A percentile compares a stretch with the other conserved stretches of the same genome.
Evolutionary conservation across 2,329 filamentous ascomycete genomes (phyloP).

Genomic region (Fusarium setosum): DNA sequence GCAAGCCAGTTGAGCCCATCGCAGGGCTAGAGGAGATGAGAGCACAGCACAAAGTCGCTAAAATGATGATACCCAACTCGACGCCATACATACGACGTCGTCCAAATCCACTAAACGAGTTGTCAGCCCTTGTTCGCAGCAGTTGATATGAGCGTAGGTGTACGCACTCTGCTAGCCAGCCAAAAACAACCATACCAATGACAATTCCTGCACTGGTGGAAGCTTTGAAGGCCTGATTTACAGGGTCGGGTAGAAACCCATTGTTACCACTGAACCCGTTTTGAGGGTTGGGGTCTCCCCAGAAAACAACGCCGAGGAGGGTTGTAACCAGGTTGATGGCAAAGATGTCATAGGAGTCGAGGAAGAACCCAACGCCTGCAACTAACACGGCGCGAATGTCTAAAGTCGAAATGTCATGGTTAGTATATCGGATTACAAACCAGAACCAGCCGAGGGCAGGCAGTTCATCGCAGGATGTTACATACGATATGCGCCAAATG

Average conservation of each 20-base stretch:
- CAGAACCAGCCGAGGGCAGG: background rate
- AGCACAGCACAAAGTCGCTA: slow-evolving; percentile 75
- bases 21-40: slow-evolving; percentile 70
- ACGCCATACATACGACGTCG: slow-evolving; percentile 86
- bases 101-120: slow-evolving; percentile 64
- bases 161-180: slow-evolving; percentile 75
- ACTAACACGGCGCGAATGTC: slow-evolving; percentile 79
- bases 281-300: slow-evolving; percentile 59
- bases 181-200: slow-evolving; percentile 81
- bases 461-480: slow-evolving; percentile 8
- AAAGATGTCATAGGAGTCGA: slow-evolving; percentile 85
- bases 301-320: slow-evolving; percentile 82
- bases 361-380: slow-evolving; percentile 85
- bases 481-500: slow-evolving; percentile 77
- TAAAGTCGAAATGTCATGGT: slow-evolving; percentile 28
- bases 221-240: slow-evolving; percentile 83
- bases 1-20: slow-evolving; percentile 67
- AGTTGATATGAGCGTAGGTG: background rate
- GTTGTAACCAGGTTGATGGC: slow-evolving; percentile 80
- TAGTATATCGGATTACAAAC: slow-evolving; percentile 3
- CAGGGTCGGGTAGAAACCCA: slow-evolving; percentile 69
- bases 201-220: slow-evolving; percentile 84
- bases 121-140: slow-evolving; percentile 22
- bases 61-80: slow-evolving; percentile 78
- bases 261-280: slow-evolving; percentile 64